Evolutionary conservation across 2,329 filamentous ascomycete genomes (phyloP).

Genomic region (Grosmannia penicillata): DNA sequence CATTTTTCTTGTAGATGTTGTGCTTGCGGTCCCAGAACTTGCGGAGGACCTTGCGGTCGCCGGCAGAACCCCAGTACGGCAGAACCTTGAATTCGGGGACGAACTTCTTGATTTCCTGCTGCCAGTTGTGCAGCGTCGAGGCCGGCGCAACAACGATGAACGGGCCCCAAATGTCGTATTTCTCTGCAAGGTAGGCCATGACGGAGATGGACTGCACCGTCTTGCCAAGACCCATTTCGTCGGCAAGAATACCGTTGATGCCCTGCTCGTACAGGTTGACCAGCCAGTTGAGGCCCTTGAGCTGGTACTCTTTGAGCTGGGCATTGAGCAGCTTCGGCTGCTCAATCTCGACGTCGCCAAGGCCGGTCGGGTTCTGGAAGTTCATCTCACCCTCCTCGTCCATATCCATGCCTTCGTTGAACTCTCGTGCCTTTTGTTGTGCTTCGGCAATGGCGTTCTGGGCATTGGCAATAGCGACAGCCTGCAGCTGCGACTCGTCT

Average conservation of each 20-base stretch:
- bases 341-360: conserved; percentile 86
- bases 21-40: conserved; percentile 99
- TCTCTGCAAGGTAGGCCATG: conserved; percentile 95
- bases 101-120: conserved; percentile 93
- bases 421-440: conserved; percentile 80
- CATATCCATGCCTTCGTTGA: conserved; percentile 60
- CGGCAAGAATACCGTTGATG: conserved; percentile 96
- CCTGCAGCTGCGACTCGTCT: conserved; percentile 66
- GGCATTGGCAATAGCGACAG: conserved; percentile 86
- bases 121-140: conserved; percentile 97
- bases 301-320: conserved; percentile 94
- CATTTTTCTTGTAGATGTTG: conserved; percentile 84
- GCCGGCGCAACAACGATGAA: conserved; percentile 94
- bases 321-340: conserved; percentile 89
- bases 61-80: conserved; percentile 92
- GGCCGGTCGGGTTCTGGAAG: conserved; percentile 93
- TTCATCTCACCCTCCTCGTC: conserved; percentile 97
- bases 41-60: conserved; percentile 85
- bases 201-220: conserved; percentile 98
- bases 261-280: conserved; percentile 98
- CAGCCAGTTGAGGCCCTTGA: conserved; percentile 98
- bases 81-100: conserved; percentile 89
- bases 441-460: conserved; percentile 92
- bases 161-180: conserved; percentile 95
- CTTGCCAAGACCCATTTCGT: conserved; percentile 99